A percentile compares a stretch with the other conserved stretches of the same genome.
Conservation (phyloP, 129 eudicot genomes). For the Artemisia argyi region DNA sequence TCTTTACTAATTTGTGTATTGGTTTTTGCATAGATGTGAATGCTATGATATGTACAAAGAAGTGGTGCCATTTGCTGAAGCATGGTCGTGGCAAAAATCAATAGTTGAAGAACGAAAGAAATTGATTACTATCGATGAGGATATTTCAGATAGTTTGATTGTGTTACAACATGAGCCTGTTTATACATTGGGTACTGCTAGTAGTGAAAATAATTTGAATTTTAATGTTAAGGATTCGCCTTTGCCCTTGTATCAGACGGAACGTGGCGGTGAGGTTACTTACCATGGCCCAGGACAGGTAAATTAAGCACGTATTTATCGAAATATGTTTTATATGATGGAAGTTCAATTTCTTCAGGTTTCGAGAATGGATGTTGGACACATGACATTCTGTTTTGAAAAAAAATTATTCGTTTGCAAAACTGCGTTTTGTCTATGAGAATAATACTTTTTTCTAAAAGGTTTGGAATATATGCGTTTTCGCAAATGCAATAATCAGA, state of each 20-base stretch:
- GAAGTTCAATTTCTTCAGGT: background rate
- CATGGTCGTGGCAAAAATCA: slow-evolving; percentile 85
- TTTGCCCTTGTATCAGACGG: slow-evolving; percentile 67
- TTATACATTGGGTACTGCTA: slow-evolving; percentile 91
- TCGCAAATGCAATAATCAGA: no score
- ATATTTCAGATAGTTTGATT: slow-evolving; percentile 56
- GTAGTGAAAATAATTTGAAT: slow-evolving; percentile 56
- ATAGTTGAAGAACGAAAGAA: slow-evolving; percentile 58
- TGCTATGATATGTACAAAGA: slow-evolving; percentile 68
- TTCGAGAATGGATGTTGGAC: no score
- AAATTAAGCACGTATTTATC: background rate
- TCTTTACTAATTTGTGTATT: background rate
- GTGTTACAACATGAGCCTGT: slow-evolving; percentile 86
- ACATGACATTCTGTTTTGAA: no score
- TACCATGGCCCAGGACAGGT: slow-evolving; percentile 99
- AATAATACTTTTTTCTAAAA: no score
- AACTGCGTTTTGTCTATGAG: no score
- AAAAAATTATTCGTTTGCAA: no score
- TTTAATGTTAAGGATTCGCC: slow-evolving; percentile 63
- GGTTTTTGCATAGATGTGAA: slow-evolving; percentile 51
- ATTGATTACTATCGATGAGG: slow-evolving; percentile 47
- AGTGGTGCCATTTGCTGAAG: slow-evolving; percentile 62
- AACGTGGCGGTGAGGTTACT: slow-evolving; percentile 96
- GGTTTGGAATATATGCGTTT: no score
- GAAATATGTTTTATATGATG: background rate